Conservation (phyloP, 1,284 basidiomycete genomes). For the Abortiporus biennis region DNA sequence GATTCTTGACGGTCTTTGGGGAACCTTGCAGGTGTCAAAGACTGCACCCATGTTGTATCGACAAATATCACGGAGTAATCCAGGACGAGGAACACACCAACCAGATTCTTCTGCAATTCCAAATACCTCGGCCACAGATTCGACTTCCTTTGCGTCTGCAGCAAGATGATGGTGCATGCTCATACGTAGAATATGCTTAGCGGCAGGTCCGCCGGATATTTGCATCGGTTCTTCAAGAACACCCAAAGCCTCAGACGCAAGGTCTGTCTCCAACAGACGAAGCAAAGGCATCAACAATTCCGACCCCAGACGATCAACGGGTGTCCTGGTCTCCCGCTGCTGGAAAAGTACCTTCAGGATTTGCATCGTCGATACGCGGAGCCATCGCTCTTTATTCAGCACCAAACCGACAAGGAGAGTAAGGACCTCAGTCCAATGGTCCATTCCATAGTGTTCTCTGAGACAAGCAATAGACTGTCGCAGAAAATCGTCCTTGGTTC, state of each 20-base stretch:
- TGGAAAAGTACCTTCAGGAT: conserved; percentile 87
- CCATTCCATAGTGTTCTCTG: conserved; percentile 73
- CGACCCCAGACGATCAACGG: conserved; percentile 71
- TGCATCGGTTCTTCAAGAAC: conserved; percentile 87
- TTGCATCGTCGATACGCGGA: conserved; percentile 80
- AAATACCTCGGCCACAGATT: conserved; percentile 67
- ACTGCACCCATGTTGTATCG: conserved; percentile 77
- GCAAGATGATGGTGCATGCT: conserved; percentile 61
- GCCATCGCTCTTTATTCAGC: conserved; percentile 82
- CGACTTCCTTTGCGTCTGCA: conserved; percentile 34
- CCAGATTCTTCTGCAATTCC: conserved; percentile 78
- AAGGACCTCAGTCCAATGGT: conserved; percentile 71
- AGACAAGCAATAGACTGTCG: conserved; percentile 84
- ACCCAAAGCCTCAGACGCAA: conserved; percentile 82
- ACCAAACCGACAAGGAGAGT: conserved; percentile 82
- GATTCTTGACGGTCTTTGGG: conserved; percentile 67
- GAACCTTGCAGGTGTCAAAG: conserved; percentile 76
- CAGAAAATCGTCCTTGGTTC: conserved; percentile 91
- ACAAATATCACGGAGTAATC: conserved; percentile 56
- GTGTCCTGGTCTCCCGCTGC: conserved; percentile 73
- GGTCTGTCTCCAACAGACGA: conserved; percentile 79
- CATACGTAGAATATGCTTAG: conserved; percentile 84
- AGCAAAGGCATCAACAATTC: conserved; percentile 90
- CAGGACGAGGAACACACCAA: conserved; percentile 76
- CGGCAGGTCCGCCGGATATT: conserved; percentile 69